phyloP scores from a whole-genome alignment of 495 filamentous ascomycete genomes.

The Articulospora tetracladia region DNA sequence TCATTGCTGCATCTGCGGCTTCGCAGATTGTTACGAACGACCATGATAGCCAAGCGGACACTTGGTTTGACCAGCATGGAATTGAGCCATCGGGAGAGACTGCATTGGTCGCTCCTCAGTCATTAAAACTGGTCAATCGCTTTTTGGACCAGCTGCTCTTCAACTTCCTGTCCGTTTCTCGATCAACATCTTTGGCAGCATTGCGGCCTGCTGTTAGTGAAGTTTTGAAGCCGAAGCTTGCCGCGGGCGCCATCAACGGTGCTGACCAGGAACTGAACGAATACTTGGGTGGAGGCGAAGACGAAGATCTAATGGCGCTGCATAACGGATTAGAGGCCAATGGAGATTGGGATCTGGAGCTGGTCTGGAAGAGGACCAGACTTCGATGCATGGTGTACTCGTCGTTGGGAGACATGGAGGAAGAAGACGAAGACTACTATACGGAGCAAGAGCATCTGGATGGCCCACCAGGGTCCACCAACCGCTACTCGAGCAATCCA shows the following conservation, averaged over 20 bases:
- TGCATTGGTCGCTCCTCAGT: conserved; percentile 70
- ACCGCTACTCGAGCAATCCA: conserved; percentile 42
- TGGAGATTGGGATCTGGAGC: conserved; percentile 76
- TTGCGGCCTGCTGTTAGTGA: conserved; percentile 83
- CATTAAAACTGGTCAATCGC: conserved; percentile 78
- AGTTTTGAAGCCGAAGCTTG: conserved; percentile 83
- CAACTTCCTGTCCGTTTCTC: conserved; percentile 75
- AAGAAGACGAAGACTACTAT: conserved; percentile 89
- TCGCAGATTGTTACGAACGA: conserved; percentile 89
- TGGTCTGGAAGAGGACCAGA: conserved; percentile 87
- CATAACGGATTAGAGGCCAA: conserved; percentile 46
- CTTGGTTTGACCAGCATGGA: conserved; percentile 59
- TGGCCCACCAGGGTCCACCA: conserved; percentile 34
- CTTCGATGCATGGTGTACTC: conserved; percentile 98
- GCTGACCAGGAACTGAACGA: conserved; percentile 90
- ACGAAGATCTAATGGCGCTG: conserved; percentile 58
- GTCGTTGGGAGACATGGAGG: conserved; percentile 92
- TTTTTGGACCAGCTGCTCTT: conserved; percentile 94
- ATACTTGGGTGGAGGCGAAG: conserved; percentile 75
- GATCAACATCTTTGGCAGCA: conserved; percentile 72
- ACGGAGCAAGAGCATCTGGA: conserved; percentile 68
- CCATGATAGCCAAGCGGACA: conserved; percentile 67
- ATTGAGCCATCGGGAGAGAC: conserved; percentile 59
- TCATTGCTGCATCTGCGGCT: conserved; percentile 85
- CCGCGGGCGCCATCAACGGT: conserved; percentile 77